Conservation (phyloP, 805 yeast genomes). For the Candida xyloterini region DNA sequence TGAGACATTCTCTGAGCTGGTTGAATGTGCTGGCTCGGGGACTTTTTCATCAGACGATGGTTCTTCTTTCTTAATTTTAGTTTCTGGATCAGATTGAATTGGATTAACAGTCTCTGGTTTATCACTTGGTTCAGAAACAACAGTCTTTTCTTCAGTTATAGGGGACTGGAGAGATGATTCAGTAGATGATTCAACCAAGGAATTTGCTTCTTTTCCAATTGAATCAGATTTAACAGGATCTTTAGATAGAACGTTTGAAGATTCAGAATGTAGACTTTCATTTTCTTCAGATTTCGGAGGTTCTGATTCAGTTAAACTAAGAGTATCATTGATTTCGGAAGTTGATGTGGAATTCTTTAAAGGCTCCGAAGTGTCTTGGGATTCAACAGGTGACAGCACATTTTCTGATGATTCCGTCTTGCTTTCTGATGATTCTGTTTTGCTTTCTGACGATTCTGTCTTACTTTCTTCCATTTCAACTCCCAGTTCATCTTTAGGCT, state of each 20-base stretch:
- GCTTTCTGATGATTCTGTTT: not conserved
- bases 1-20: not conserved
- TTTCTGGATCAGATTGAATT: too few relatives aligned
- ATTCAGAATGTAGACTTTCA: too few relatives aligned
- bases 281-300: not conserved
- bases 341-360: too few relatives aligned
- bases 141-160: not conserved
- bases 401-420: not conserved
- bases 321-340: not conserved
- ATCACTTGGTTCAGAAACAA: not conserved
- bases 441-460: not conserved
- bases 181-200: not conserved
- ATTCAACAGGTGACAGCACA: not conserved
- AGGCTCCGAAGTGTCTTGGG: not conserved
- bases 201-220: too few relatives aligned
- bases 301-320: not conserved
- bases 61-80: too few relatives aligned
- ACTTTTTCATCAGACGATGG: too few relatives aligned
- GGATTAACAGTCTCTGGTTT: too few relatives aligned
- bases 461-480: too few relatives aligned
- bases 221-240: not conserved
- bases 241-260: too few relatives aligned
- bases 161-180: not conserved
- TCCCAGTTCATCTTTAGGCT: too few relatives aligned
- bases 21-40: too few relatives aligned